phyloP scores from a whole-genome alignment of 1,139 yeast species.

The Pichia terricola region DNA sequence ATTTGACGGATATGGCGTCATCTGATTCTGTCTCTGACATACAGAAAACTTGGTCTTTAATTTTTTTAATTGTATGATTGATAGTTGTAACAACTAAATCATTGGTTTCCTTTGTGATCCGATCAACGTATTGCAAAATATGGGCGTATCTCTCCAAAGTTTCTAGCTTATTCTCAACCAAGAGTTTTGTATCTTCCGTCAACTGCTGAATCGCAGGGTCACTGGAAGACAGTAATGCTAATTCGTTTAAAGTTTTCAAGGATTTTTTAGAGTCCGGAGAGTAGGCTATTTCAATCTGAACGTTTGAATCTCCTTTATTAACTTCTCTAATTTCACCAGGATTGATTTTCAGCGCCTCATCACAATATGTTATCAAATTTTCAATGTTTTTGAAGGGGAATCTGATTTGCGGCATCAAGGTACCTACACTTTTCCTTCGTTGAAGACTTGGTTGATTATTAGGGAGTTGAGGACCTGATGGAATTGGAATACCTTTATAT shows the following conservation, averaged over 20 bases:
- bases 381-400: conserved; percentile 66
- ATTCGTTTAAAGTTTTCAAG: conserved; percentile 44
- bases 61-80: conserved; percentile 49
- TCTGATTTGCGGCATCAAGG: conserved; percentile 29
- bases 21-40: conserved; percentile 18
- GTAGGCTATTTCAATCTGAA: conserved; percentile 28
- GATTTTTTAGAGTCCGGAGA: conserved; percentile 69
- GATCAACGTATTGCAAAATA: conserved; percentile 68
- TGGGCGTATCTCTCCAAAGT: conserved; percentile 70
- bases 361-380: conserved; percentile 57
- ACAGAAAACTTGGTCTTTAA: conserved; percentile 32
- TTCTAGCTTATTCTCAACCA: conserved; percentile 62
- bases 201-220: conserved; percentile 57
- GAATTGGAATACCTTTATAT: conserved; percentile 15
- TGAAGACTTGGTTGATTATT: not conserved
- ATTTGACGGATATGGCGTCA: conserved; percentile 4
- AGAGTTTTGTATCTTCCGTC: conserved; percentile 56
- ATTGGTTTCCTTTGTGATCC: conserved; percentile 76
- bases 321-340: conserved; percentile 36
- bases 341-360: conserved; percentile 65
- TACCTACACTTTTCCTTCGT: conserved; percentile 17
- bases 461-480: conserved; percentile 9
- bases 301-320: conserved; percentile 12
- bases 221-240: conserved; percentile 48
- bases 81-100: conserved; percentile 58